Evolutionary conservation across 2,329 filamentous ascomycete species (phyloP).

Genomic region (Fusarium piperis): DNA sequence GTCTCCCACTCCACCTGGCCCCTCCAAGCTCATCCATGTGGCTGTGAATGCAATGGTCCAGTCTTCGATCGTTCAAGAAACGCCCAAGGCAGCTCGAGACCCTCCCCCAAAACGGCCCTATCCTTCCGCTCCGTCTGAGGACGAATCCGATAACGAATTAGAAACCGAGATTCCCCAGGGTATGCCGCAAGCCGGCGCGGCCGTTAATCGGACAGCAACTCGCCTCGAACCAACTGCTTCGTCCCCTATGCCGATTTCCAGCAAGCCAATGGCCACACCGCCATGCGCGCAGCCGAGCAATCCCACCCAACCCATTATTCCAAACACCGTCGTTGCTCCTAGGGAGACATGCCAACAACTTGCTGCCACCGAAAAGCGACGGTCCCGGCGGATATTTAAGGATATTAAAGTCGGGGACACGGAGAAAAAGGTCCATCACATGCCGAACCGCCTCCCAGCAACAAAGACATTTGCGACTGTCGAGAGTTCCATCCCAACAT

Average conservation of each 20-base stretch:
- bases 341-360: neutral
- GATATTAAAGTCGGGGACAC: conserved; percentile 31
- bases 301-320: conserved; percentile 31
- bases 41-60: conserved; percentile 8
- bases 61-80: conserved; percentile 40
- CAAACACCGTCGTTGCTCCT: conserved; percentile 21
- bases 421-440: conserved; percentile 20
- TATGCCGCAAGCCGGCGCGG: conserved; percentile 19
- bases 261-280: conserved; percentile 39
- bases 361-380: conserved; percentile 6
- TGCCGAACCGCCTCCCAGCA: conserved; percentile 35
- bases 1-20: conserved; percentile 19
- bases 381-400: conserved; percentile 37
- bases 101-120: conserved; percentile 8
- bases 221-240: conserved; percentile 23
- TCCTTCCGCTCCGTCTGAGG: conserved; percentile 24
- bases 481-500: conserved; percentile 40
- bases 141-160: conserved; percentile 49
- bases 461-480: conserved; percentile 36
- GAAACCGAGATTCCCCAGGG: conserved; percentile 49
- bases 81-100: conserved; percentile 28
- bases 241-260: conserved; percentile 22
- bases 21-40: neutral
- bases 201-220: conserved; percentile 41
- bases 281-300: conserved; percentile 47